Conservation (phyloP, 495 filamentous ascomycete species). For the Daldinia concentrica region DNA sequence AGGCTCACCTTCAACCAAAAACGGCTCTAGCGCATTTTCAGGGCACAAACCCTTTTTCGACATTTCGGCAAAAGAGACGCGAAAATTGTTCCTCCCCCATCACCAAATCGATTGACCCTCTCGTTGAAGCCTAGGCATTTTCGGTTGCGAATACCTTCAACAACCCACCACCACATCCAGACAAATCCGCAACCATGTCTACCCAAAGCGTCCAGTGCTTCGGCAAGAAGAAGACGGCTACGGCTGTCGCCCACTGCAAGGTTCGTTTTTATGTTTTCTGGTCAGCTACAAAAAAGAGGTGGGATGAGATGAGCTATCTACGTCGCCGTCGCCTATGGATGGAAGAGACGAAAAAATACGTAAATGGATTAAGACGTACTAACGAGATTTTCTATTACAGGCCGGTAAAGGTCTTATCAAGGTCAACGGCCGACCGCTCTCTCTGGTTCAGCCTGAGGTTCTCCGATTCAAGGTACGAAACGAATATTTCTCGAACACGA, state of each 20-base stretch:
- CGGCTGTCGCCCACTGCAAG: constrained; percentile 93
- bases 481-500: constrained; percentile 14
- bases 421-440: constrained; percentile 96
- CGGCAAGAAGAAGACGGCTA: constrained; percentile 91
- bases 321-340: constrained; percentile 1
- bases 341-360: not conserved
- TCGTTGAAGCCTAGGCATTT: constrained; percentile 26
- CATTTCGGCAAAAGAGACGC: constrained; percentile 30
- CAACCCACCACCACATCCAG: constrained; percentile 22
- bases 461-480: constrained; percentile 89
- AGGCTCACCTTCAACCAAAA: constrained; percentile 26
- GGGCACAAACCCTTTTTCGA: constrained; percentile 46
- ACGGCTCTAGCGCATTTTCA: constrained; percentile 37
- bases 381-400: constrained; percentile 55
- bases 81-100: constrained; percentile 29
- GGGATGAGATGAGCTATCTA: not conserved
- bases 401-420: constrained; percentile 93
- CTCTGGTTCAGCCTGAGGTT: constrained; percentile 93
- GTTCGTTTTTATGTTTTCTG: constrained; percentile 58
- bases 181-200: constrained; percentile 68
- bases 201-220: constrained; percentile 91
- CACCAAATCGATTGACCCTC: constrained; percentile 32
- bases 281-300: not conserved
- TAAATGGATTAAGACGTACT: constrained; percentile 13
- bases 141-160: constrained; percentile 42